Evolutionary conservation across 768 basidiomycete species (phyloP).

Genomic region (Krasilnikovozyma curviuscula): DNA sequence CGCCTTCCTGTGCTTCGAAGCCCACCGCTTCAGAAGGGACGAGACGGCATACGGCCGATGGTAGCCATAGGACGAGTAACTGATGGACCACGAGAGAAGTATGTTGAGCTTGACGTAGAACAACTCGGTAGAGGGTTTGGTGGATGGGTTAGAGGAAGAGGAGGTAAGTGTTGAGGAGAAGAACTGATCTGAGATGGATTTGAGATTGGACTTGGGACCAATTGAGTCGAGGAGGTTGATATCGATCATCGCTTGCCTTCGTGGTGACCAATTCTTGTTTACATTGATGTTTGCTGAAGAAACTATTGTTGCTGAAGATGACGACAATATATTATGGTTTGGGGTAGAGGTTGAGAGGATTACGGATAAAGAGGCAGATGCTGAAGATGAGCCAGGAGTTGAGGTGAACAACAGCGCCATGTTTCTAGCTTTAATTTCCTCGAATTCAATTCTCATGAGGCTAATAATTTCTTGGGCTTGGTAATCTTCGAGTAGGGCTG

Average conservation of each 20-base stretch:
- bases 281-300: background rate
- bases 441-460: slow-evolving; percentile 4
- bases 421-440: slow-evolving; percentile 3
- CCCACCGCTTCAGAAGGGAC: slow-evolving; percentile 2
- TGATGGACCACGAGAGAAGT: slow-evolving; percentile 11
- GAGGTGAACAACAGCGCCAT: slow-evolving; percentile 1
- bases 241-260: slow-evolving; percentile 3
- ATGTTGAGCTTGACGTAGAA: slow-evolving; percentile 11
- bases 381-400: no score
- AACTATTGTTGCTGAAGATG: background rate
- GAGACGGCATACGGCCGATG: slow-evolving; percentile 2
- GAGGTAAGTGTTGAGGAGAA: background rate
- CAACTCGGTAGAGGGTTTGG: background rate
- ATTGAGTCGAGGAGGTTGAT: slow-evolving; percentile 9
- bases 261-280: slow-evolving; percentile 1
- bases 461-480: background rate
- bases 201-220: slow-evolving; percentile 1
- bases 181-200: slow-evolving; percentile 1
- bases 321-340: no score
- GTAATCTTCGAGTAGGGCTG: slow-evolving; percentile 3
- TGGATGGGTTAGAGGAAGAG: background rate
- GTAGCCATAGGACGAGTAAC: background rate
- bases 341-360: no score
- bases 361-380: no score
- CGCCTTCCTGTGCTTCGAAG: no score